These are phyloP conservation scores for Teunomyces pallodes DNA, from an alignment of 805 yeast genomes.

Conservation along the genomic window DNA sequence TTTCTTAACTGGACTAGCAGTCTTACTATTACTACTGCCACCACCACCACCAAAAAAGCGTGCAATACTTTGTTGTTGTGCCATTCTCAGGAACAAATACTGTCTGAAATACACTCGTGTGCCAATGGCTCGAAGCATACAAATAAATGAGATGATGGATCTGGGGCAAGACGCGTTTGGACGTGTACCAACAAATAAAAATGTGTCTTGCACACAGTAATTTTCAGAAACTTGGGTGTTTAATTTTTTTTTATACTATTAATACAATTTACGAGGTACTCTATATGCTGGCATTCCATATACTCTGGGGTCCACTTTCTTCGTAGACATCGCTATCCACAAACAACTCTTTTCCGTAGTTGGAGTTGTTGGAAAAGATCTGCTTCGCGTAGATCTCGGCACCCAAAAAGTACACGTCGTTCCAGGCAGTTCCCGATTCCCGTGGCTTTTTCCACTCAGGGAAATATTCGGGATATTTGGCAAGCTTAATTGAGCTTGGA, in stretches of 20 bases:
- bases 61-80: slow-evolving; percentile 32
- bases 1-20: neutral
- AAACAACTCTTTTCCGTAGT: slow-evolving; percentile 59
- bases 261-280: slow-evolving; percentile 1
- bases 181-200: neutral
- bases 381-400: slow-evolving; percentile 87
- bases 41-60: slow-evolving; percentile 24
- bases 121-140: neutral
- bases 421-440: slow-evolving; percentile 56
- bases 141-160: neutral
- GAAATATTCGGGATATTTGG: slow-evolving; percentile 85
- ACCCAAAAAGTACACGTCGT: slow-evolving; percentile 77
- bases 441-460: slow-evolving; percentile 81
- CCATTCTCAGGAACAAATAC: slow-evolving; percentile 8
- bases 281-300: slow-evolving; percentile 59
- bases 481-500: slow-evolving; percentile 69
- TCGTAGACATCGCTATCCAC: slow-evolving; percentile 68
- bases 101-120: slow-evolving; percentile 1
- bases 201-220: neutral
- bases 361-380: slow-evolving; percentile 59
- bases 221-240: neutral
- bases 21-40: neutral
- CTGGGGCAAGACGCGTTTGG: slow-evolving; percentile 1
- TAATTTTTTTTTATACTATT: neutral
- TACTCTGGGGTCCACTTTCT: slow-evolving; percentile 75